Conservation (phyloP, 1,139 yeast genomes). For the Candida gigantensis region DNA sequence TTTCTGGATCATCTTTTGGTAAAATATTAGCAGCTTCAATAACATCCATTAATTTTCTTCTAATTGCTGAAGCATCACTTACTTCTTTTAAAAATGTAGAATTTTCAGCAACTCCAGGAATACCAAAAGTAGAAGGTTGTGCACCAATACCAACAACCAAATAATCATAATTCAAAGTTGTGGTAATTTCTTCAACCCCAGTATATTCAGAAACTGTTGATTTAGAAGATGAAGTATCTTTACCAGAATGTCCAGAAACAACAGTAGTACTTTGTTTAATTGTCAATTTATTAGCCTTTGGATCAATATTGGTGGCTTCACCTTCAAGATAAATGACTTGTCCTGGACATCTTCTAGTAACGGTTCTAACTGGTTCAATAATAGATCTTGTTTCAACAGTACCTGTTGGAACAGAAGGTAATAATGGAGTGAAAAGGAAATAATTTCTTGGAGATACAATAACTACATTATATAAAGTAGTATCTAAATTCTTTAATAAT, state of each 20-base stretch:
- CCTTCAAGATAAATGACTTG: slow-evolving; percentile 89
- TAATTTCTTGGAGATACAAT: slow-evolving; percentile 93
- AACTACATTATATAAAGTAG: slow-evolving; percentile 82
- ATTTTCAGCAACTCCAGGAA: slow-evolving; percentile 88
- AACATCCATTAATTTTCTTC: slow-evolving; percentile 75
- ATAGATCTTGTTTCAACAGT: slow-evolving; percentile 89
- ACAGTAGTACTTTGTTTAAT: slow-evolving; percentile 58
- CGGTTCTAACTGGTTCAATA: slow-evolving; percentile 79
- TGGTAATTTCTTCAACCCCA: slow-evolving; percentile 46
- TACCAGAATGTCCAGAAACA: slow-evolving; percentile 54
- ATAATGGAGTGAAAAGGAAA: slow-evolving; percentile 88
- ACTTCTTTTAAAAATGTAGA: slow-evolving; percentile 86
- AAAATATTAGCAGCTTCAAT: slow-evolving; percentile 82
- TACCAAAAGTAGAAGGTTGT: slow-evolving; percentile 87
- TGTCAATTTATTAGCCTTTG: slow-evolving; percentile 46
- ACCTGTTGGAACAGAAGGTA: slow-evolving; percentile 94
- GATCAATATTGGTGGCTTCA: slow-evolving; percentile 82
- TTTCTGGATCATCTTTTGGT: slow-evolving; percentile 72
- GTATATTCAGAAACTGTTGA: slow-evolving; percentile 44
- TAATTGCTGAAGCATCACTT: slow-evolving; percentile 75
- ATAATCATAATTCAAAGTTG: slow-evolving; percentile 67
- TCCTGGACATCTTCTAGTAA: slow-evolving; percentile 67
- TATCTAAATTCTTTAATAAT: slow-evolving; percentile 79
- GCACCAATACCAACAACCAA: slow-evolving; percentile 91
- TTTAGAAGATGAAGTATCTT: slow-evolving; percentile 53